A percentile compares a stretch with the other conserved stretches of the same genome.
Evolutionary conservation across 208 protist genomes (phyloP).

Genomic region (Endotrypanum monterogeii): DNA sequence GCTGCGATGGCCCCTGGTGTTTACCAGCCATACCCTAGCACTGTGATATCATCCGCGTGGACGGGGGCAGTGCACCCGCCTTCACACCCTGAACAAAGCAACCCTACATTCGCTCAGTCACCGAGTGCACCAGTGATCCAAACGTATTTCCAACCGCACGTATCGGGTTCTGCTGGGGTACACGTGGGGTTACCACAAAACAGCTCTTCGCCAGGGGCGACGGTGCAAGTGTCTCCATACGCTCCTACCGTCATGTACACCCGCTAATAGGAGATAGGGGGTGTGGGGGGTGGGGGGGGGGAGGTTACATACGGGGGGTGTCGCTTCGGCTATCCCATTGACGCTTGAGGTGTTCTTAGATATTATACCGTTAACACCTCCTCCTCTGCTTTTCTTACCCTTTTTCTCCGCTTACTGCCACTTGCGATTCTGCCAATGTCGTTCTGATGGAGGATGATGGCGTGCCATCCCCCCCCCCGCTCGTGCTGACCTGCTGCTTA

Average conservation of each 20-base stretch:
- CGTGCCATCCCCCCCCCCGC: no score
- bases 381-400: no score
- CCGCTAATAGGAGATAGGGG: not conserved
- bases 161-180: not conserved
- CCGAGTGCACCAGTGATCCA: not conserved
- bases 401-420: no score
- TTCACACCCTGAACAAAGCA: not conserved
- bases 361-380: no score
- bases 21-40: not conserved
- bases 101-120: not conserved
- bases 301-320: no score
- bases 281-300: no score
- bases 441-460: no score
- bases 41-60: not conserved
- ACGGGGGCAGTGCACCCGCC: not conserved
- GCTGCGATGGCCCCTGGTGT: not conserved
- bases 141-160: slow-evolving; percentile 3
- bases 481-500: no score
- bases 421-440: no score
- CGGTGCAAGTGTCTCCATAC: slow-evolving; percentile 14
- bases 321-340: not conserved
- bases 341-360: no score
- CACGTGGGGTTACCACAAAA: slow-evolving; percentile 3
- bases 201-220: not conserved
- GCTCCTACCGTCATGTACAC: slow-evolving; percentile 16